Conservation (phyloP, 805 yeast species). For the Candida sakaeoensis region DNA sequence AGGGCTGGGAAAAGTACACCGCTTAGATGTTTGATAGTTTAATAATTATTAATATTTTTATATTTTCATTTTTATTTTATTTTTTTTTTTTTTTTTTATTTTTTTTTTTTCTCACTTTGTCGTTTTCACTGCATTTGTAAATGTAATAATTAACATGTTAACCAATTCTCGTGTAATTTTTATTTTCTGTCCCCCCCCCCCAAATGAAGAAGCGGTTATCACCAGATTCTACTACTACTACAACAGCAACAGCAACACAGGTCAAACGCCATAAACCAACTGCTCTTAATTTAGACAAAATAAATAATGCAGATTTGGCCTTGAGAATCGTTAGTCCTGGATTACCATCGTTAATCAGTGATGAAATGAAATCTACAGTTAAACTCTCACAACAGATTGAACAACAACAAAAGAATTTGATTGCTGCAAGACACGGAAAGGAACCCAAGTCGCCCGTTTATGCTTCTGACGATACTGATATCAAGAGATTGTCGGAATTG, state of each 20-base stretch:
- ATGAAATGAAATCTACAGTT: slow-evolving; percentile 31
- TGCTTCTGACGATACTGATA: slow-evolving; percentile 11
- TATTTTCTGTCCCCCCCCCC: background rate
- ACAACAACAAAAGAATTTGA: slow-evolving; percentile 28
- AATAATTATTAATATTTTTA: no score
- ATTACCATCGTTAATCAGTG: slow-evolving; percentile 23
- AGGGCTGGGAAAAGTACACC: slow-evolving; percentile 64
- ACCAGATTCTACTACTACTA: no score
- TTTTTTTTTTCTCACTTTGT: no score
- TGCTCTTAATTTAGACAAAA: slow-evolving; percentile 11
- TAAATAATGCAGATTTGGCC: slow-evolving; percentile 22
- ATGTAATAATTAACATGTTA: no score
- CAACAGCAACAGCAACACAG: no score
- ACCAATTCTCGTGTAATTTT: background rate
- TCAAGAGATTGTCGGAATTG: slow-evolving; percentile 4
- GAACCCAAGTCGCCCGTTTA: slow-evolving; percentile 4
- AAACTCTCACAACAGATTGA: slow-evolving; percentile 29
- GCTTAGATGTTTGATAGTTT: no score
- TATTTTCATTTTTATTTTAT: no score
- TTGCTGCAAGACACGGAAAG: slow-evolving; percentile 26
- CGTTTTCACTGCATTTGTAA: no score
- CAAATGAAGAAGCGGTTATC: background rate
- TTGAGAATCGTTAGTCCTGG: slow-evolving; percentile 34
- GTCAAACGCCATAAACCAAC: slow-evolving; percentile 13
- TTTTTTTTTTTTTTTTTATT: background rate